Base-by-base conservation (phyloP, 306 rosid species). In the Sindora glabra region DNA sequence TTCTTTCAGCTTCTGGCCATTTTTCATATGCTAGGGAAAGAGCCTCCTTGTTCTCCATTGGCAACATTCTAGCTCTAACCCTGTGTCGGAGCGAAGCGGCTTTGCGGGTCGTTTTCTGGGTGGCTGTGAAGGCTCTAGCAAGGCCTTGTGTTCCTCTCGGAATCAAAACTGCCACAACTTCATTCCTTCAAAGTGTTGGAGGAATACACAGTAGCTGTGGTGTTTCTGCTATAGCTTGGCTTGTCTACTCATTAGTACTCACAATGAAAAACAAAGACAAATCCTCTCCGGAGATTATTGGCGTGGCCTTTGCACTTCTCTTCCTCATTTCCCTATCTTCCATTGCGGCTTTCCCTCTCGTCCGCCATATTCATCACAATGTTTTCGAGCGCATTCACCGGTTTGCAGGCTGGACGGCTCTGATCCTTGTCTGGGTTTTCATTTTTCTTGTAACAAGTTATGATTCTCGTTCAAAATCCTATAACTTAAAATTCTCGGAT, bases 171-270 rank as follows among this genome's bases (percentile, higher is more conserved):
- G 62, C 78, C 8, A 55, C 59, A 5, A 83, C 95, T 30, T 78
- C 90, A n/a, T 68, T 86, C 42, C 87, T 86, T 54, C 95, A 86
- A 74, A 76, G 85, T 22, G 32, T 86, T 25, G 90, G 95, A 21
- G 86, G 95, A 64, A 76, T 86, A 37, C 95, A 86, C n/a, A 86
- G 95, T 49, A 75, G 90, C 2, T 86, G 85, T 47, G 95, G 87
- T 1, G 68, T 86, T 66, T 86, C 86, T n/a, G 62, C 90, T 5
- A 80, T 83, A 58, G 87, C 81, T 1, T 86, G 95, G 95, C 81
- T 86, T 3, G 55, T 73, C 3, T 83, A 80, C 64, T 73, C 87
- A 1, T 45, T 83, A 8, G 59, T 78, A 6, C 78, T 73, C 9
- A 78, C 87, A 5, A 40, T 80, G 3, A 29, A 48, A 10, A 64